Evolutionary conservation across 1,139 yeast genomes (phyloP).

Genomic region (Eremothecium coryli): DNA sequence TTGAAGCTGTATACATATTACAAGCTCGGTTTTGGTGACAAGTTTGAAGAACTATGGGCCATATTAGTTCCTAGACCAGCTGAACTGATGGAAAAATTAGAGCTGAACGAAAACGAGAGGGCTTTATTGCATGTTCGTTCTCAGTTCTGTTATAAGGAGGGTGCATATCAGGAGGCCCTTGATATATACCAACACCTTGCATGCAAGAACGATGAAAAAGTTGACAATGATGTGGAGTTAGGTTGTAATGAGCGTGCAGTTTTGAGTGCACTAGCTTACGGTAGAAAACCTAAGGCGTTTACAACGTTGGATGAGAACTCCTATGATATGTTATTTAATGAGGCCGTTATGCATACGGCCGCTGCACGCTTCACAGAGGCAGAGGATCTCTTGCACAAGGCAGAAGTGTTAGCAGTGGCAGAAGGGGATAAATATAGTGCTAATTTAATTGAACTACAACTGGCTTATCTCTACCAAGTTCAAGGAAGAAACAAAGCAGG

Average conservation of each 20-base stretch:
- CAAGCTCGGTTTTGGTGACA: conserved; percentile 44
- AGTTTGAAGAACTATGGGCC: conserved; percentile 37
- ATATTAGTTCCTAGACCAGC: conserved; percentile 22
- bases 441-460: conserved; percentile 44
- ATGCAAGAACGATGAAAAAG: conserved; percentile 15
- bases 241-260: conserved; percentile 31
- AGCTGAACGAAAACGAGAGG: conserved; percentile 21
- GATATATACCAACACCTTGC: conserved; percentile 46
- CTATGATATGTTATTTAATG: conserved; percentile 59
- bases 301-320: conserved; percentile 32
- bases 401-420: conserved; percentile 34
- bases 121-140: conserved; percentile 73
- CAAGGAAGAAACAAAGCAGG: conserved; percentile 41
- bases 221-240: conserved; percentile 46
- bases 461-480: conserved; percentile 52
- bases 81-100: conserved; percentile 11
- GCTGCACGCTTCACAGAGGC: conserved; percentile 37
- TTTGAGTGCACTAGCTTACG: conserved; percentile 14
- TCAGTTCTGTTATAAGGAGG: conserved; percentile 66
- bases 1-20: conserved; percentile 68
- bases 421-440: conserved; percentile 32
- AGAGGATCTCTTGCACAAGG: conserved; percentile 40
- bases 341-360: conserved; percentile 41
- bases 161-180: conserved; percentile 47
- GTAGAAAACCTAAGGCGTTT: conserved; percentile 9